These are phyloP conservation scores for Penicillium sp. DNA, from an alignment of 2,329 filamentous ascomycete species.

Conservation along the genomic window DNA sequence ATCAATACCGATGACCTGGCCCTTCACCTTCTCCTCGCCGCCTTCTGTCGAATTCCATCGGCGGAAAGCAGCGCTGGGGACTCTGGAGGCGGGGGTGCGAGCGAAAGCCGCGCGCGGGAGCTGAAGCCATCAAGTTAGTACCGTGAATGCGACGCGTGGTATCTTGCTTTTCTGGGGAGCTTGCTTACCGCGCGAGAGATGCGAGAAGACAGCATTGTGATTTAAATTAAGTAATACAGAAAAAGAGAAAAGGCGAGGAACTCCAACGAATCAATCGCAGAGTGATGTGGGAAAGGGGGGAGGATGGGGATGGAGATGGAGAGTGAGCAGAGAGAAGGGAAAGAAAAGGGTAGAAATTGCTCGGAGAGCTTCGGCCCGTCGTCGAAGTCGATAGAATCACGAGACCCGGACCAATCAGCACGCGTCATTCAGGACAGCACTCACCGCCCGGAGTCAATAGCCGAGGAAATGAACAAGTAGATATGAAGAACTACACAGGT, in stretches of 20 bases:
- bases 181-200: slow-evolving; percentile 67
- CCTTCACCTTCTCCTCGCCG: slow-evolving; percentile 76
- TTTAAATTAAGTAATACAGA: slow-evolving; percentile 33
- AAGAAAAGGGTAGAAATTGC: slow-evolving; percentile 30
- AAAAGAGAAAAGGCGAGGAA: slow-evolving; percentile 26
- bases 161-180: slow-evolving; percentile 9
- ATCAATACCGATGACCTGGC: slow-evolving; percentile 96
- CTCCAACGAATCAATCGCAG: slow-evolving; percentile 34
- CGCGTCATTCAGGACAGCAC: not conserved
- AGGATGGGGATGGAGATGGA: slow-evolving; percentile 18
- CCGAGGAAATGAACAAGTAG: too few relatives aligned
- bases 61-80: slow-evolving; percentile 67
- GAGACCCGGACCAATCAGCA: slow-evolving; percentile 17
- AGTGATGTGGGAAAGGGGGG: slow-evolving; percentile 16
- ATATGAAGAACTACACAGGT: too few relatives aligned
- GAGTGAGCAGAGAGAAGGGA: slow-evolving; percentile 21
- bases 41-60: slow-evolving; percentile 49
- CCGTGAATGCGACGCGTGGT: slow-evolving; percentile 16
- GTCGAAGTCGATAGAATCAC: slow-evolving; percentile 38
- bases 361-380: slow-evolving; percentile 34
- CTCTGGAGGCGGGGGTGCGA: slow-evolving; percentile 63
- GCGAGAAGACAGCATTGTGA: slow-evolving; percentile 66
- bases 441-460: slow-evolving; percentile 2
- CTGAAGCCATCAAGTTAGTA: slow-evolving; percentile 42
- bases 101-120: slow-evolving; percentile 71